A percentile compares a stretch with the other conserved stretches of the same genome.
These are phyloP conservation scores for Serendipita vermifera DNA, from an alignment of 768 basidiomycete species.

Conservation along the genomic window DNA sequence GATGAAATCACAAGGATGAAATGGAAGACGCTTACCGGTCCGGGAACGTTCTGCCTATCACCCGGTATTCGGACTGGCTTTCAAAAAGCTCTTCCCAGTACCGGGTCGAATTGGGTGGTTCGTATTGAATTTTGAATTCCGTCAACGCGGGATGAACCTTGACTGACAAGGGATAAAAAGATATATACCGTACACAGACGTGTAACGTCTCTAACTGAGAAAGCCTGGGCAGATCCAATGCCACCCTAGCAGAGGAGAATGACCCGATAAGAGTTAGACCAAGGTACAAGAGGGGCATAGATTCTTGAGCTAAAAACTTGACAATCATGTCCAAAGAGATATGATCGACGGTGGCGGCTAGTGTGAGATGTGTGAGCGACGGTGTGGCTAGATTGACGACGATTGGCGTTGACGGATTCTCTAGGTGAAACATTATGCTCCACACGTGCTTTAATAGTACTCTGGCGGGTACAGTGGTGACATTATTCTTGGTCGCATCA, in stretches of 20 bases:
- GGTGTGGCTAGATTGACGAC: not conserved
- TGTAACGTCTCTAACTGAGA: not conserved
- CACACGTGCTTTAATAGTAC: too few species aligned
- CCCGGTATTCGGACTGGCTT: too few species aligned
- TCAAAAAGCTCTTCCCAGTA: not conserved
- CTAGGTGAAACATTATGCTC: too few species aligned
- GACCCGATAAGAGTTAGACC: not conserved
- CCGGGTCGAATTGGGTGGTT: not conserved
- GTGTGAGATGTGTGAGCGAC: not conserved
- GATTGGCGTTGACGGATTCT: too few species aligned
- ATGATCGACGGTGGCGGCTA: not conserved
- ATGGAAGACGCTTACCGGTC: too few species aligned
- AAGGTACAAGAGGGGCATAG: not conserved
- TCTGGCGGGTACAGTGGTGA: too few species aligned
- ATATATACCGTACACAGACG: not conserved
- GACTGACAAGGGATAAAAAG: not conserved
- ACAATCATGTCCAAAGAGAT: not conserved
- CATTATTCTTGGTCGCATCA: too few species aligned
- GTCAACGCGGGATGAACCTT: not conserved
- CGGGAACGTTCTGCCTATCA: too few species aligned
- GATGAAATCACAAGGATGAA: too few species aligned
- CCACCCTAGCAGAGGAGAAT: not conserved
- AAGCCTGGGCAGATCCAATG: not conserved
- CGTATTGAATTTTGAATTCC: not conserved
- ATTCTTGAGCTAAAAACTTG: not conserved